Conservation (phyloP, 2,329 filamentous ascomycete genomes). For the Neofusicoccum sp. region DNA sequence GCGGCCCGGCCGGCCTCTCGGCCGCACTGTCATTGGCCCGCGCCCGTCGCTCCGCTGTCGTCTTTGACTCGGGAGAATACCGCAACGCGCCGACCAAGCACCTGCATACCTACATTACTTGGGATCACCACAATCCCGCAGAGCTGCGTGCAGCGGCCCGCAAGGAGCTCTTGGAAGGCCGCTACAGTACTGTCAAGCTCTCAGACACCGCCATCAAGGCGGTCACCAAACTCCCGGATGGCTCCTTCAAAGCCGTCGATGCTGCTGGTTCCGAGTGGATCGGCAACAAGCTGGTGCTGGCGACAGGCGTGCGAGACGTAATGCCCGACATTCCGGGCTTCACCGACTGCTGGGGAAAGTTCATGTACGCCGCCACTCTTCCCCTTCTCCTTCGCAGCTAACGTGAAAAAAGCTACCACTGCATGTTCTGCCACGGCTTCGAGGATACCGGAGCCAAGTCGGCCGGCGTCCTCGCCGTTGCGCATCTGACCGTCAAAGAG, state of each 20-base stretch:
- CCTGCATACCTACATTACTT: conserved; percentile 39
- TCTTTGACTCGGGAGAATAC: conserved; percentile 45
- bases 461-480: neutral
- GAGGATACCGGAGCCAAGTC: neutral
- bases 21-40: conserved; percentile 41
- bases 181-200: neutral
- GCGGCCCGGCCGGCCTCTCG: conserved; percentile 47
- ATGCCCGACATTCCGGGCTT: conserved; percentile 43
- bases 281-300: conserved; percentile 56
- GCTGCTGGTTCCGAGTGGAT: conserved; percentile 42
- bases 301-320: conserved; percentile 54
- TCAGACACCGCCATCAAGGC: conserved; percentile 24
- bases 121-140: neutral
- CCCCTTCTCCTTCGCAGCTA: neutral
- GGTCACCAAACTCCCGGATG: conserved; percentile 22
- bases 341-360: neutral
- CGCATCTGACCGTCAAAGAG: neutral
- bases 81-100: conserved; percentile 43
- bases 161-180: neutral
- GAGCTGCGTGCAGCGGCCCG: neutral
- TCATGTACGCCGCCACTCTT: neutral
- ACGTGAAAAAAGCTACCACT: neutral
- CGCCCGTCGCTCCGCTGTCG: conserved; percentile 37
- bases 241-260: conserved; percentile 38
- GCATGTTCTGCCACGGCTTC: conserved; percentile 9